Evolutionary conservation across 2,329 filamentous ascomycete genomes (phyloP).

Genomic region (Chaetomium sp.): DNA sequence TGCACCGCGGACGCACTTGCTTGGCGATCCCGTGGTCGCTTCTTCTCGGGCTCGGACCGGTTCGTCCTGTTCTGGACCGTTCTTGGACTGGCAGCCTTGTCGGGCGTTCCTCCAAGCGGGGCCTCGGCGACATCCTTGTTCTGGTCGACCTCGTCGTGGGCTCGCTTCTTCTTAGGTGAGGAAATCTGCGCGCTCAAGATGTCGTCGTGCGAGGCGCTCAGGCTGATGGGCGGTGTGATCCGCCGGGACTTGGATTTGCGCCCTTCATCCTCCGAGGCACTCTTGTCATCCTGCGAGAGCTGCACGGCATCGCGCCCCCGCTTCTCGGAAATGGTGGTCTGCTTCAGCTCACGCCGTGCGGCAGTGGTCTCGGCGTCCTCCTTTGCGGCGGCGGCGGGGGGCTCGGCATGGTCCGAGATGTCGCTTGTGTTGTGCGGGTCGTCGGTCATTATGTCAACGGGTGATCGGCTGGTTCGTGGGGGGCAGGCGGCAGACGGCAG

Average conservation of each 20-base stretch:
- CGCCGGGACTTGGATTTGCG: slow-evolving; percentile 34
- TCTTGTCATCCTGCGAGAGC: slow-evolving; percentile 37
- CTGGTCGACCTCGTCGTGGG: slow-evolving; percentile 60
- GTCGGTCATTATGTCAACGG: slow-evolving; percentile 47
- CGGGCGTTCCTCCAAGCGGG: slow-evolving; percentile 46
- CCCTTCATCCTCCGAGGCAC: slow-evolving; percentile 37
- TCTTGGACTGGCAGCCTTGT: slow-evolving; percentile 26
- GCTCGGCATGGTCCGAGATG: slow-evolving; percentile 42
- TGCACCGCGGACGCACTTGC: slow-evolving; percentile 29
- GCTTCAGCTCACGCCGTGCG: slow-evolving; percentile 64
- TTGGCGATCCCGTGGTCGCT: slow-evolving; percentile 60
- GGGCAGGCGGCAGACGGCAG: slow-evolving; percentile 22
- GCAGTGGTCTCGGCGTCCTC: slow-evolving; percentile 67
- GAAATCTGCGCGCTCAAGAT: slow-evolving; percentile 53
- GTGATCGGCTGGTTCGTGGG: slow-evolving; percentile 1
- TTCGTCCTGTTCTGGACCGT: slow-evolving; percentile 51
- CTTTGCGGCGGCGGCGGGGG: slow-evolving; percentile 37
- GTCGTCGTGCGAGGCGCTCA: slow-evolving; percentile 42
- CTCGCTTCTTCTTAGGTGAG: slow-evolving; percentile 69
- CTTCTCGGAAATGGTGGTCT: slow-evolving; percentile 63
- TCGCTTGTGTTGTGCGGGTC: slow-evolving; percentile 48
- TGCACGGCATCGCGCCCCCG: slow-evolving; percentile 34
- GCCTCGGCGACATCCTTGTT: slow-evolving; percentile 43
- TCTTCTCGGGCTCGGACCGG: slow-evolving; percentile 65
- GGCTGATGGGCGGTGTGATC: slow-evolving; percentile 43